Evolutionary conservation across 768 basidiomycete species (phyloP).

Genomic region (Suillus paluster): DNA sequence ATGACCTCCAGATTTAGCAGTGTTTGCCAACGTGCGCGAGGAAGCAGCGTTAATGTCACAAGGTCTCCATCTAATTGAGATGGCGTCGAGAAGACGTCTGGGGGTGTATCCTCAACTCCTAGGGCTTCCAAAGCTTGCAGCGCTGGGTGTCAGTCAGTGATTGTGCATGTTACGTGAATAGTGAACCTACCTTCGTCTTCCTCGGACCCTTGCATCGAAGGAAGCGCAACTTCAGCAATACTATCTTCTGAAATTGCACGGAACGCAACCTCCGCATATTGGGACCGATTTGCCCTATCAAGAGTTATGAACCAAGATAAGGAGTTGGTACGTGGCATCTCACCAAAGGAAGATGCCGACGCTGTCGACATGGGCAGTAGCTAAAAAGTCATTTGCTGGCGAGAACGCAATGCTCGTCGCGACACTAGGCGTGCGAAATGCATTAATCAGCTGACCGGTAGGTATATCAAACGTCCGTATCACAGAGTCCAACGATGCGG

Average conservation of each 20-base stretch:
- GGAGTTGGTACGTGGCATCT: slow-evolving; percentile 19
- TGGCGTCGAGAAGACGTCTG: slow-evolving; percentile 82
- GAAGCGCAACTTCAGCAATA: slow-evolving; percentile 69
- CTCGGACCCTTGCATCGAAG: slow-evolving; percentile 79
- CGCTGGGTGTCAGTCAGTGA: slow-evolving; percentile 44
- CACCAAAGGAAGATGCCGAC: slow-evolving; percentile 96
- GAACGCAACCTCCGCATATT: slow-evolving; percentile 86
- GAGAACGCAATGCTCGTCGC: slow-evolving; percentile 93
- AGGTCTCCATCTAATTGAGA: slow-evolving; percentile 88
- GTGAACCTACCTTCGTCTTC: slow-evolving; percentile 74
- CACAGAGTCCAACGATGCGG: slow-evolving; percentile 86
- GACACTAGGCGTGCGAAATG: slow-evolving; percentile 84
- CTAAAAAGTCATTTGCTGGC: slow-evolving; percentile 94
- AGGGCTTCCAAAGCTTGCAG: slow-evolving; percentile 73
- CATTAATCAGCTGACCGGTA: slow-evolving; percentile 90
- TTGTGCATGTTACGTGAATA: neutral
- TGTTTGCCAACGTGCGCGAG: slow-evolving; percentile 94
- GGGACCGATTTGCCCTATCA: slow-evolving; percentile 91
- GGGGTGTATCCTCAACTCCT: slow-evolving; percentile 58
- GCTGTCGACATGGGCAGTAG: slow-evolving; percentile 92
- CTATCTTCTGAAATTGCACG: slow-evolving; percentile 80
- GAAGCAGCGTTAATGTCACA: slow-evolving; percentile 91
- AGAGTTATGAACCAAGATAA: slow-evolving; percentile 5
- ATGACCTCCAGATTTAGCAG: slow-evolving; percentile 96
- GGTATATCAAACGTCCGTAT: slow-evolving; percentile 97